Percentiles rank a stretch among this genome's conserved stretches.
phyloP scores from a whole-genome alignment of 2,329 filamentous ascomycete genomes.

The Pseudogymnoascus sp. region DNA sequence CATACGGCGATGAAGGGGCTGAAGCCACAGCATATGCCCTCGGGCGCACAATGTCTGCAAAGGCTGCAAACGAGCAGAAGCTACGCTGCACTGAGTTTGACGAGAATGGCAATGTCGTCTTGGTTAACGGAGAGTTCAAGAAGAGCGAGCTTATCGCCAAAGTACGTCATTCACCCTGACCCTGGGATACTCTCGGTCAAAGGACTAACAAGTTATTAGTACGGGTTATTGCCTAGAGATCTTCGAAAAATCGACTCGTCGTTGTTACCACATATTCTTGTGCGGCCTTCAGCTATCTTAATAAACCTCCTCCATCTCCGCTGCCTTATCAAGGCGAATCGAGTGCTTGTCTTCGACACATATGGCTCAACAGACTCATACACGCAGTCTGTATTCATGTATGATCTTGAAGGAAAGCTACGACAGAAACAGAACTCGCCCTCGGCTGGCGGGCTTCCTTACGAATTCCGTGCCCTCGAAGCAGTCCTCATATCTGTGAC shows the following conservation, averaged over 20 bases:
- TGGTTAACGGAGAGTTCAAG: slow-evolving; percentile 93
- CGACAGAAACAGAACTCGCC: slow-evolving; percentile 62
- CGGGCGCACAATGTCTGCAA: slow-evolving; percentile 61
- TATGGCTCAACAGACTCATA: slow-evolving; percentile 93
- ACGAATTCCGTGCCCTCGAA: slow-evolving; percentile 94
- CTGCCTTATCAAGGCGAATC: slow-evolving; percentile 89
- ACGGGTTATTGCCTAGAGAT: slow-evolving; percentile 86
- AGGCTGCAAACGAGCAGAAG: slow-evolving; percentile 75
- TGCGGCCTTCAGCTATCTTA: slow-evolving; percentile 85
- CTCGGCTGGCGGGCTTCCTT: slow-evolving; percentile 63
- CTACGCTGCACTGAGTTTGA: slow-evolving; percentile 93
- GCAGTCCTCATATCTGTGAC: slow-evolving; percentile 92
- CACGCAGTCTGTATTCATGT: slow-evolving; percentile 95
- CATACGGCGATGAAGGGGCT: slow-evolving; percentile 47
- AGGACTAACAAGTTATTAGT: slow-evolving; percentile 41
- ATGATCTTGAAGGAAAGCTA: slow-evolving; percentile 88
- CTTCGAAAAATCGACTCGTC: slow-evolving; percentile 96
- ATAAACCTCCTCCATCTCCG: slow-evolving; percentile 95
- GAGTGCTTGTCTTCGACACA: slow-evolving; percentile 90
- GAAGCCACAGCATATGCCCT: slow-evolving; percentile 58
- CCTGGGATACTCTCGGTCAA: slow-evolving; percentile 13
- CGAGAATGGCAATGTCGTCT: slow-evolving; percentile 80
- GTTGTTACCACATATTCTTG: slow-evolving; percentile 87
- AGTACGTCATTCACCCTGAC: slow-evolving; percentile 38
- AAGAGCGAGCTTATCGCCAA: slow-evolving; percentile 96